A percentile compares a stretch with the other conserved stretches of the same genome.
Conservation (phyloP, 306 rosid species). For the Begonia fuchsioides region DNA sequence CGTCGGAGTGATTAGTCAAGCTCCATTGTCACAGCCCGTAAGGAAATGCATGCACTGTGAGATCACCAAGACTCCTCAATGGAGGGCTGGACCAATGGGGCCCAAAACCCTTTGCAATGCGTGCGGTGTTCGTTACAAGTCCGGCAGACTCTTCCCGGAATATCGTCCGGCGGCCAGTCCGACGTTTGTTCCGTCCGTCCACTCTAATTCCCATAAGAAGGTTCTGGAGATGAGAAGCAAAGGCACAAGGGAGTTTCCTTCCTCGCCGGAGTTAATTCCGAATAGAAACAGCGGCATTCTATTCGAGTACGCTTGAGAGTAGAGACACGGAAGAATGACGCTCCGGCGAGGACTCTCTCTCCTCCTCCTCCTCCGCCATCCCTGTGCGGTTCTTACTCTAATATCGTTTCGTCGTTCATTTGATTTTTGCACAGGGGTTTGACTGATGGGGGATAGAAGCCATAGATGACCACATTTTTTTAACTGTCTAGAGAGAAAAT, state of each 20-base stretch:
- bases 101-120: slow-evolving; percentile 98
- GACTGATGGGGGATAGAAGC: slow-evolving; percentile 38
- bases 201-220: slow-evolving; percentile 95
- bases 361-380: slow-evolving; percentile 15
- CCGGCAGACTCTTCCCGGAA: slow-evolving; percentile 89
- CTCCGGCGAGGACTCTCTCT: slow-evolving; percentile 3
- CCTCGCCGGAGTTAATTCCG: slow-evolving; percentile 74
- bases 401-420: slow-evolving; percentile 44
- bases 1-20: slow-evolving; percentile 18
- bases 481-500: slow-evolving; percentile 41
- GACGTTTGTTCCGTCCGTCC: slow-evolving; percentile 65
- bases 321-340: background rate
- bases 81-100: slow-evolving; percentile 99
- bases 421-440: slow-evolving; percentile 88
- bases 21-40: slow-evolving; percentile 24
- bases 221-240: slow-evolving; percentile 85
- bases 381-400: slow-evolving; percentile 37
- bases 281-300: slow-evolving; percentile 53
- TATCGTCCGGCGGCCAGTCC: slow-evolving; percentile 98
- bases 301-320: slow-evolving; percentile 54
- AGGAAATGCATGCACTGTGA: slow-evolving; percentile 98
- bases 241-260: slow-evolving; percentile 16
- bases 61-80: slow-evolving; percentile 97
- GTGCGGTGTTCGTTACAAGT: slow-evolving; percentile 90
- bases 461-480: slow-evolving; percentile 40